Percentiles rank a stretch among this genome's conserved stretches.
These are phyloP conservation scores for Diplodia sapinea DNA, from an alignment of 2,329 filamentous ascomycete species.

Conservation along the genomic window DNA sequence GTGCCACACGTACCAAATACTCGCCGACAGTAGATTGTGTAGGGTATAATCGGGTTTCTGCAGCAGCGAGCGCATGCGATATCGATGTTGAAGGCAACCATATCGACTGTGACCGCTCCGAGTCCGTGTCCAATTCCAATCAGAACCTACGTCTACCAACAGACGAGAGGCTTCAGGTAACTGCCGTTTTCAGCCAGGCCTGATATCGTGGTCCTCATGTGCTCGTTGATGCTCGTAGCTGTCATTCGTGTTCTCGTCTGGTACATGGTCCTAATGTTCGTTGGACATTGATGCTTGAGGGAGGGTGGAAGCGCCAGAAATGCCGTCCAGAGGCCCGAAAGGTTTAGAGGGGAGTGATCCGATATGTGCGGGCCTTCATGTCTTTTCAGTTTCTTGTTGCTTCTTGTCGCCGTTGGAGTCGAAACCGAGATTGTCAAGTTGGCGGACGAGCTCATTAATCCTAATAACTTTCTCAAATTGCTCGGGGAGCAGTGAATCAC, in stretches of 20 bases:
- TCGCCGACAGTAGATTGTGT: neutral
- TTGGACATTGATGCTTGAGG: neutral
- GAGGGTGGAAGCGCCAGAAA: too few relatives aligned
- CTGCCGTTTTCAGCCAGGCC: neutral
- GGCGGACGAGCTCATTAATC: slow-evolving; percentile 89
- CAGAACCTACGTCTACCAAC: neutral
- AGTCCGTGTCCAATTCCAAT: neutral
- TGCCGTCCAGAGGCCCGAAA: neutral
- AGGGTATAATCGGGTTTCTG: neutral
- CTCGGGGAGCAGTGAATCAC: slow-evolving; percentile 83
- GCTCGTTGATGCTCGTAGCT: slow-evolving; percentile 18
- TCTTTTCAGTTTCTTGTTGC: slow-evolving; percentile 31
- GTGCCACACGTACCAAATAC: neutral
- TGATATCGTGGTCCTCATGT: slow-evolving; percentile 2
- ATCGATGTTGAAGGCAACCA: neutral
- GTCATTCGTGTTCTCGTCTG: slow-evolving; percentile 8
- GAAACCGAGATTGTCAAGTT: slow-evolving; percentile 84
- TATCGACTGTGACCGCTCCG: neutral
- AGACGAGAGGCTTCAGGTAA: neutral
- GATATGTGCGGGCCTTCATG: slow-evolving; percentile 1
- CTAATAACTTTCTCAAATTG: slow-evolving; percentile 98
- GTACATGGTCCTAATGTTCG: neutral
- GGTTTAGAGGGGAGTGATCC: neutral
- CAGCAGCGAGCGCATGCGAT: neutral
- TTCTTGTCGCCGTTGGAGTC: slow-evolving; percentile 75